Conservation (phyloP, 2,329 filamentous ascomycete genomes). For the Ophiocordyceps sinensis region DNA sequence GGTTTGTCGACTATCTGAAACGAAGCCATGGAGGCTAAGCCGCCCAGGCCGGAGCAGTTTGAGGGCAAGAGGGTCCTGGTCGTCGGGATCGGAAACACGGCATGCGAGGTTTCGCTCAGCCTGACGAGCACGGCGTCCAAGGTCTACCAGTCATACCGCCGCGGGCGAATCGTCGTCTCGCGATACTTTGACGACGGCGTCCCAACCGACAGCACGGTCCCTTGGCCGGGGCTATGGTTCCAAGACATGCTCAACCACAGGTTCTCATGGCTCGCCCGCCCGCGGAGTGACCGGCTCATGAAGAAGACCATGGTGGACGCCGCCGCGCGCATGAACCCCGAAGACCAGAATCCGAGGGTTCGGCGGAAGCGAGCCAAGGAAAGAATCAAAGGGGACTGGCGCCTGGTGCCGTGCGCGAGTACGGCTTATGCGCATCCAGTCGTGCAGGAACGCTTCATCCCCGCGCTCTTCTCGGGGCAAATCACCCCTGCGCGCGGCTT, state of each 20-base stretch:
- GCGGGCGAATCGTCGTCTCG: conserved; percentile 8
- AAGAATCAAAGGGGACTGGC: not conserved
- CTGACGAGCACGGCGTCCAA: conserved; percentile 14
- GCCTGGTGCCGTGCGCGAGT: conserved; percentile 1
- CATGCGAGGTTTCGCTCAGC: conserved; percentile 14
- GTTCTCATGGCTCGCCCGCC: not conserved
- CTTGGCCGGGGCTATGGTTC: conserved; percentile 1
- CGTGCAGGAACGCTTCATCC: conserved; percentile 2
- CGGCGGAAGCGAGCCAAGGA: not conserved
- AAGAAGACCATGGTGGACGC: not conserved
- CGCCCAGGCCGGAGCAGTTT: conserved; percentile 3
- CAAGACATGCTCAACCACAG: conserved; percentile 2
- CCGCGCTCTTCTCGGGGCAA: not conserved
- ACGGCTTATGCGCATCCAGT: conserved; percentile 2
- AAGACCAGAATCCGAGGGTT: not conserved
- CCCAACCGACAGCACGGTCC: conserved; percentile 1
- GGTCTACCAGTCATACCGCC: conserved; percentile 11
- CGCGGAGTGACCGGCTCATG: conserved; percentile 1
- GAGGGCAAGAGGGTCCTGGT: conserved; percentile 24
- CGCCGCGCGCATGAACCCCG: not conserved
- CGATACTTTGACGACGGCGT: conserved; percentile 5
- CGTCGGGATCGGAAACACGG: conserved; percentile 27
- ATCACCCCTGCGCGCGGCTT: conserved; percentile 1
- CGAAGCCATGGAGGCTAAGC: no score
- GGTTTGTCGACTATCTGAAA: not conserved